Evolutionary conservation across 1,139 yeast species (phyloP).

Genomic region (Schwanniomyces etchellsii): DNA sequence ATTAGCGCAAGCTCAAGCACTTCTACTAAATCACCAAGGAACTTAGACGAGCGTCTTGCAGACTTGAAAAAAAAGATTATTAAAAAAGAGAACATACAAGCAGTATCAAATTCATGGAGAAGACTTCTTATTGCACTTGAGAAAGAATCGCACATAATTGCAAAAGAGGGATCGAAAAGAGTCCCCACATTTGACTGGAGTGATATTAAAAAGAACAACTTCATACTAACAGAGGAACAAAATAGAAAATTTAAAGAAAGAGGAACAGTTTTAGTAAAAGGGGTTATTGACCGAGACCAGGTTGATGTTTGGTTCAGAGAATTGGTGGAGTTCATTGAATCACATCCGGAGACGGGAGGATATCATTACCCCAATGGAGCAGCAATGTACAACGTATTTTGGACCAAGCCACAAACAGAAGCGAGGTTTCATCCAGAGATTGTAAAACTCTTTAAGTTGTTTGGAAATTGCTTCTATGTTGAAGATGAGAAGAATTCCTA

Average conservation of each 20-base stretch:
- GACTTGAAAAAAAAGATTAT: too few species aligned
- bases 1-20: too few species aligned
- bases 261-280: slow-evolving; percentile 17
- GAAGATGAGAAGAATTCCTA: slow-evolving; percentile 15
- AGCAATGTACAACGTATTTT: slow-evolving; percentile 30
- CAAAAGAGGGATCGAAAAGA: too few species aligned
- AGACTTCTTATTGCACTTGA: too few species aligned
- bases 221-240: too few species aligned
- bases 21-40: too few species aligned
- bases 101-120: too few species aligned
- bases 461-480: slow-evolving; percentile 28
- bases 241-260: slow-evolving; percentile 8
- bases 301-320: slow-evolving; percentile 15
- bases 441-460: slow-evolving; percentile 19
- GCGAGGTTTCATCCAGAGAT: slow-evolving; percentile 37
- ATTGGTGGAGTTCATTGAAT: slow-evolving; percentile 15
- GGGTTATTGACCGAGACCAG: slow-evolving; percentile 12
- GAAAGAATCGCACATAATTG: too few species aligned
- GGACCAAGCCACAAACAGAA: slow-evolving; percentile 36
- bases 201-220: too few species aligned
- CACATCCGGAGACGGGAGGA: slow-evolving; percentile 27
- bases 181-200: too few species aligned
- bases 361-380: slow-evolving; percentile 23
- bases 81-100: too few species aligned
- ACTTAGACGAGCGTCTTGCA: too few species aligned